Evolutionary conservation across 768 basidiomycete genomes (phyloP).

Genomic region (Xerocomus spinulosus): DNA sequence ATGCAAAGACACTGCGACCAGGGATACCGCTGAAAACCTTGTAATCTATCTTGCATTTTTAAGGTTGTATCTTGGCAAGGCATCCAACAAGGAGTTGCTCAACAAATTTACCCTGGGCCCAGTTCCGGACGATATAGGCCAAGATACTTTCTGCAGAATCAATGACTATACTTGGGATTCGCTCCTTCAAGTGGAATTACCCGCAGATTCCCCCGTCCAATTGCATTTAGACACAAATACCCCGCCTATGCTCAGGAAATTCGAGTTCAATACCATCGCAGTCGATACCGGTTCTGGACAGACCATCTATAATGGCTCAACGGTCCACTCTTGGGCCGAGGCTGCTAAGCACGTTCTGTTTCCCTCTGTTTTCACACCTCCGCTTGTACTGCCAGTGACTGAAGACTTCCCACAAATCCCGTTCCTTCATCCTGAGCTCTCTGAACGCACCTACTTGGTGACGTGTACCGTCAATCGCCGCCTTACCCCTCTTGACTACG

Average conservation of each 20-base stretch:
- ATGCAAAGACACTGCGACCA: constrained; percentile 26
- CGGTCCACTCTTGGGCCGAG: constrained; percentile 72
- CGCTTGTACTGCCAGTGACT: constrained; percentile 25
- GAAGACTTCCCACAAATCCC: constrained; percentile 57
- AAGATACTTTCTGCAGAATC: constrained; percentile 42
- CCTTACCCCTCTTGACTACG: constrained; percentile 91
- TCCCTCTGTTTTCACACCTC: constrained; percentile 69
- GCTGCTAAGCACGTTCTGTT: constrained; percentile 88
- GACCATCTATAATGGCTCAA: constrained; percentile 56
- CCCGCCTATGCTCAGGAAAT: constrained; percentile 43
- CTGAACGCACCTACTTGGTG: constrained; percentile 89
- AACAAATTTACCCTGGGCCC: constrained; percentile 45
- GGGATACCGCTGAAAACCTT: constrained; percentile 48
- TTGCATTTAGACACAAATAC: constrained; percentile 18
- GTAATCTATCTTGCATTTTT: constrained; percentile 78
- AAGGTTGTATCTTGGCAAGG: constrained; percentile 70
- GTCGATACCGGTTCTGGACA: constrained; percentile 58
- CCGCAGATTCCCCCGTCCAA: constrained; percentile 23
- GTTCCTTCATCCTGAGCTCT: constrained; percentile 76
- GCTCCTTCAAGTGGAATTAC: constrained; percentile 53
- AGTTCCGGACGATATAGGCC: constrained; percentile 44
- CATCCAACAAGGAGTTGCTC: constrained; percentile 51
- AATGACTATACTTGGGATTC: constrained; percentile 61
- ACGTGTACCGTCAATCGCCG: constrained; percentile 93
- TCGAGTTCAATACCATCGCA: constrained; percentile 72